These are phyloP conservation scores for Quercus variabilis DNA, from an alignment of 306 rosid genomes.

Conservation along the genomic window DNA sequence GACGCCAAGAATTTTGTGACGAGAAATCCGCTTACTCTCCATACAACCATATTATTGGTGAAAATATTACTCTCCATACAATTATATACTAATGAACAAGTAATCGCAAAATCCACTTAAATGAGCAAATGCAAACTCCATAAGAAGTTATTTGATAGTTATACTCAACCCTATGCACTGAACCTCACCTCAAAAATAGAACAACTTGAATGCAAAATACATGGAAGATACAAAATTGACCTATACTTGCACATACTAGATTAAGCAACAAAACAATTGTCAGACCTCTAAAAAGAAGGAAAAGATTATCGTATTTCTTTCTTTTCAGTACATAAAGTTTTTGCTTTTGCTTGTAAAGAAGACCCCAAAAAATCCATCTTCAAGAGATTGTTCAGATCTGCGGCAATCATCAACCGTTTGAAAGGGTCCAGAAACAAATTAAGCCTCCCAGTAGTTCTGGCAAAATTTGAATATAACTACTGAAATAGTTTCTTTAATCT, in stretches of 20 bases:
- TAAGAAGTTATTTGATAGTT: background rate
- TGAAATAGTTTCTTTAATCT: constrained; percentile 72
- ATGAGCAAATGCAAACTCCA: background rate
- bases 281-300: constrained; percentile 16
- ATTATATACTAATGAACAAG: background rate
- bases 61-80: background rate
- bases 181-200: constrained; percentile 26
- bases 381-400: background rate
- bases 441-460: constrained; percentile 15
- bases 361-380: background rate
- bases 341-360: background rate
- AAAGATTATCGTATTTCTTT: background rate
- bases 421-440: constrained; percentile 4
- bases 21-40: no score
- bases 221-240: constrained; percentile 55
- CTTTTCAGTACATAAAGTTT: background rate
- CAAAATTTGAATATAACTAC: constrained; percentile 25
- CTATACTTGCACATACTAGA: constrained; percentile 10
- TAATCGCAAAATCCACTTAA: background rate
- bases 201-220: constrained; percentile 32
- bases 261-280: constrained; percentile 22
- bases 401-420: background rate
- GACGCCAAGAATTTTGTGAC: no score
- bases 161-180: constrained; percentile 14
- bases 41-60: no score